Conservation (phyloP, 176 grass and related monocot species). For the Microstegium vimineum region DNA sequence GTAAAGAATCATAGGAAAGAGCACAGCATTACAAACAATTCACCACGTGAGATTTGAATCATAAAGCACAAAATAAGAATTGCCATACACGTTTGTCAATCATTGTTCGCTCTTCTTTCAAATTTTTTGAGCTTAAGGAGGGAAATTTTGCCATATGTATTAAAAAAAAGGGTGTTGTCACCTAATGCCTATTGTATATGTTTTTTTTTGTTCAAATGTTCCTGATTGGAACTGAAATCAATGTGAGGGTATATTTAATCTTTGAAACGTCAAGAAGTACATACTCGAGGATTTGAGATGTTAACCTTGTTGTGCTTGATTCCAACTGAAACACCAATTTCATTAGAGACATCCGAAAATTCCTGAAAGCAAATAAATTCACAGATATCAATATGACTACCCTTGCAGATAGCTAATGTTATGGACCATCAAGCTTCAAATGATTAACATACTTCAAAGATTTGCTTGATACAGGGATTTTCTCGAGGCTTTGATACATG, state of each 20-base stretch:
- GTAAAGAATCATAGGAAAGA: no score
- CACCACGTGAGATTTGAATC: no score
- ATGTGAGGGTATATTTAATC: background rate
- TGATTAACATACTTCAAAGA: slow-evolving; percentile 68
- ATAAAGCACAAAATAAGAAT: no score
- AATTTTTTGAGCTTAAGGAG: no score
- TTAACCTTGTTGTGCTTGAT: slow-evolving; percentile 99
- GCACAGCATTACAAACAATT: no score
- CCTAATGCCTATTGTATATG: background rate
- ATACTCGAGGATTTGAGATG: slow-evolving; percentile 86
- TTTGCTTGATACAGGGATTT: slow-evolving; percentile 91
- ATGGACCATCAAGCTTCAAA: slow-evolving; percentile 20
- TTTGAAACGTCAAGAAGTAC: no score
- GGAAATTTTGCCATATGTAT: no score
- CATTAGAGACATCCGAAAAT: slow-evolving; percentile 73
- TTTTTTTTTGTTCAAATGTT: background rate
- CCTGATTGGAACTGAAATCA: background rate
- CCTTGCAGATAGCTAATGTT: background rate
- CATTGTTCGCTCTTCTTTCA: no score
- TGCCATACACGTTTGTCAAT: no score
- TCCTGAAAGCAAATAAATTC: slow-evolving; percentile 53
- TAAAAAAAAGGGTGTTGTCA: background rate
- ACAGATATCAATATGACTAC: slow-evolving; percentile 11
- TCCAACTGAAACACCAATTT: slow-evolving; percentile 75
- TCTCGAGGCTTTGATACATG: slow-evolving; percentile 98